These are phyloP conservation scores for Escallonia rubra DNA, from an alignment of 129 eudicot genomes.

Conservation along the genomic window DNA sequence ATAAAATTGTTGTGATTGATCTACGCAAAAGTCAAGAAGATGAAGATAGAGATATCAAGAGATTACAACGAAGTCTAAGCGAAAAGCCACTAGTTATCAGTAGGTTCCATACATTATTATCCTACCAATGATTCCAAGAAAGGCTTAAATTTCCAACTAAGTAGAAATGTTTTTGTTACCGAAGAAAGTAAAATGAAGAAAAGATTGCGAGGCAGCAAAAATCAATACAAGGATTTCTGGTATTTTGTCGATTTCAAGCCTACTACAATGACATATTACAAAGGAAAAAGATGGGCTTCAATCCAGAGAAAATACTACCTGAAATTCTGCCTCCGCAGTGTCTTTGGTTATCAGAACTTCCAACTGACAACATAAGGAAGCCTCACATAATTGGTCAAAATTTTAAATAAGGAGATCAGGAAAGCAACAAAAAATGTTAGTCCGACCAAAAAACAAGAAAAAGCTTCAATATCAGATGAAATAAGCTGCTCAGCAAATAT, in stretches of 20 bases:
- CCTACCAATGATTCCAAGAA: too few relatives aligned
- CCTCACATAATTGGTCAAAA: neutral
- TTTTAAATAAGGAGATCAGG: neutral
- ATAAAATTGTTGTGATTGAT: too few relatives aligned
- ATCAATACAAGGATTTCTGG: neutral
- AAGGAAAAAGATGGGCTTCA: too few relatives aligned
- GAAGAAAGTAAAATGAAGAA: neutral
- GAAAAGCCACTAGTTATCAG: too few relatives aligned
- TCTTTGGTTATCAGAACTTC: constrained; percentile 35
- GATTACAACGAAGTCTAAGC: too few relatives aligned
- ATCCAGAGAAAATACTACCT: constrained; percentile 28
- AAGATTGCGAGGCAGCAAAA: neutral
- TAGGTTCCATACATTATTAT: too few relatives aligned
- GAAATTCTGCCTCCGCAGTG: constrained; percentile 47
- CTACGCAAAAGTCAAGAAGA: too few relatives aligned
- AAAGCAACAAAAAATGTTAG: neutral
- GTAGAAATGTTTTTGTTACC: neutral
- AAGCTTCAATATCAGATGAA: neutral
- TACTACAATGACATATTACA: neutral
- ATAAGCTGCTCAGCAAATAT: neutral
- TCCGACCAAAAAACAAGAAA: neutral
- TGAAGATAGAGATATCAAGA: too few relatives aligned
- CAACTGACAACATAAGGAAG: constrained; percentile 31
- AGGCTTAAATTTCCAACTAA: too few relatives aligned
- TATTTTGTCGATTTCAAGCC: neutral